Evolutionary conservation across 768 basidiomycete genomes (phyloP), one percentile per base, ranked within the genome.

Genomic region (Lentinula lateritia): DNA sequence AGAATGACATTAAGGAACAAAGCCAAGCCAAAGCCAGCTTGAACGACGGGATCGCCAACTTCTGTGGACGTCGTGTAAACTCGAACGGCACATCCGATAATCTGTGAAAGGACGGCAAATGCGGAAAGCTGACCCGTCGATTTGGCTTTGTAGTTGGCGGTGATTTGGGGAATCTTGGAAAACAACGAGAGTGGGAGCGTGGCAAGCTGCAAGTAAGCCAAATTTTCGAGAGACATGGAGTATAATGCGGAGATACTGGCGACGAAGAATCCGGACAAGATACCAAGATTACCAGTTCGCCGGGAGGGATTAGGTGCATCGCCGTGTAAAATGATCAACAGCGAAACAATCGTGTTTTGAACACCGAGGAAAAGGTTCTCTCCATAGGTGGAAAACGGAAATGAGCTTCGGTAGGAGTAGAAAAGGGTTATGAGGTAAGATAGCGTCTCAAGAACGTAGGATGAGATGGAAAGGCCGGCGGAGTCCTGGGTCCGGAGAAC

Each of bases 351-450:
- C 66, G 89, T 78, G 76, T 95, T 93, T 73, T 96, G 94, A 63
- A 94, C 68, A 38, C 92, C 87, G 53, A 98, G 83, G 84, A 98
- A 98, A 61, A 95, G 71, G 78, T 96, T 98, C 74, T 99, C 97
- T 69, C 97, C 97, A 62, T 98, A 99, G 0, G 97, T 98, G n/a
- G 92, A 93, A 79, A 97, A 97, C 0, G 97, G 95, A 74, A 95
- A 98, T 28, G 78, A 73, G 69, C 92, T 89, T 20, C 93, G 82
- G 67, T 85, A 85, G 3, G 94, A 89, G 75, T 98, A 99, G 15
- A 87, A 86, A 32, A 95, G 83, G 0, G 88, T 93, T 68, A 99
- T 95, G 32, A 89, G 90, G 67, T 97, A 97, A 0, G 92, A 83
- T 35, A 92, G 78, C 0, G 96, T 98, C 71, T 98, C 96, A 20